Evolutionary conservation across 129 eudicot genomes (phyloP).

Genomic region (Helianthus tuberosus): DNA sequence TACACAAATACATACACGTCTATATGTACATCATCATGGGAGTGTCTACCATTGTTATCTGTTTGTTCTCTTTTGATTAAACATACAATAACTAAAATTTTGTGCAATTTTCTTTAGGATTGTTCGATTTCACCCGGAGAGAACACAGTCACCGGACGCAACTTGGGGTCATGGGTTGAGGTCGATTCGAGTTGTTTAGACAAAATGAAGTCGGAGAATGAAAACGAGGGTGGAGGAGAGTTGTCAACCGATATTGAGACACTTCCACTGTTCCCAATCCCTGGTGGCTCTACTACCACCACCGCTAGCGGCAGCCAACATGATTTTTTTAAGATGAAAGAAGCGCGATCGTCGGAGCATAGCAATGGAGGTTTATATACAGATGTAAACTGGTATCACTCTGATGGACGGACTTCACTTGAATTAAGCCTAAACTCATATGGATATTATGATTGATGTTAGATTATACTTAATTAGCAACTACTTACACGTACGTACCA

Average conservation of each 20-base stretch:
- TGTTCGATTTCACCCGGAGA: slow-evolving; percentile 71
- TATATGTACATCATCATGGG: background rate
- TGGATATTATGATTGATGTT: slow-evolving; percentile 36
- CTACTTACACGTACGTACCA: too few relatives aligned
- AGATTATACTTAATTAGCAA: background rate
- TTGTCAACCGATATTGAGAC: slow-evolving; percentile 53
- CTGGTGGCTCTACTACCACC: slow-evolving; percentile 40
- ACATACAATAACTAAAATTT: background rate
- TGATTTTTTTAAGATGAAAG: slow-evolving; percentile 26
- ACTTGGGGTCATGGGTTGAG: slow-evolving; percentile 50
- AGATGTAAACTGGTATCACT: slow-evolving; percentile 45
- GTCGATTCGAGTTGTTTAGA: slow-evolving; percentile 43
- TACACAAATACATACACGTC: background rate
- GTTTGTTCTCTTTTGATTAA: background rate
- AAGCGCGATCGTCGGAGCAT: slow-evolving; percentile 15
- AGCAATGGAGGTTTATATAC: slow-evolving; percentile 24
- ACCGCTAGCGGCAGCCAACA: slow-evolving; percentile 13
- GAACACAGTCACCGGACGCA: slow-evolving; percentile 36
- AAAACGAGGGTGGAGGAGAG: slow-evolving; percentile 35
- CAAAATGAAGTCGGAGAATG: slow-evolving; percentile 35
- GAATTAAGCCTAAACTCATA: slow-evolving; percentile 84
- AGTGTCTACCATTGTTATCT: background rate
- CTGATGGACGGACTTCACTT: slow-evolving; percentile 59
- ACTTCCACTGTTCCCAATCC: slow-evolving; percentile 89
- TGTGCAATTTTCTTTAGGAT: slow-evolving; percentile 45